These are phyloP conservation scores for Craspedostauros australis DNA, from an alignment of 108 stramenopile genomes.

Conservation along the genomic window DNA sequence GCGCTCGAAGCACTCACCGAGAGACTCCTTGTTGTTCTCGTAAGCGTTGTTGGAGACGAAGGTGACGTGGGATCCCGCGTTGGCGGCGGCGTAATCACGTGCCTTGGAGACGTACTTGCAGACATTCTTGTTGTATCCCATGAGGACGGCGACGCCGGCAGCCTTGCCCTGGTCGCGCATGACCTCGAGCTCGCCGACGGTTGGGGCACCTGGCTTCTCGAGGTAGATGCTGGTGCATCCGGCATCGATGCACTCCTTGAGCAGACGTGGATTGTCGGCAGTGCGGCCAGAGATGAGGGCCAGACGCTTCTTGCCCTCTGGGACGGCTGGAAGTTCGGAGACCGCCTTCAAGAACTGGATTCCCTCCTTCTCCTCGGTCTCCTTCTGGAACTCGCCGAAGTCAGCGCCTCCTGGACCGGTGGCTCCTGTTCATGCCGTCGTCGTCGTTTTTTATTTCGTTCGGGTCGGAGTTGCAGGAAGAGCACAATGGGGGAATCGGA, in stretches of 20 bases:
- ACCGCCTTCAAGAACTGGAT: slow-evolving; percentile 68
- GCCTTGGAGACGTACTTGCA: slow-evolving; percentile 89
- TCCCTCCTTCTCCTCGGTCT: slow-evolving; percentile 49
- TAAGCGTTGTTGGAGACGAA: slow-evolving; percentile 91
- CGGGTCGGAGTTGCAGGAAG: too few species aligned
- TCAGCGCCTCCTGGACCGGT: slow-evolving; percentile 77
- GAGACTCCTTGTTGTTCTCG: slow-evolving; percentile 77
- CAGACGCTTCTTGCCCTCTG: slow-evolving; percentile 68
- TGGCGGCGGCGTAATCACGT: slow-evolving; percentile 69
- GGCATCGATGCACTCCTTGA: slow-evolving; percentile 71
- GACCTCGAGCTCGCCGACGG: slow-evolving; percentile 68
- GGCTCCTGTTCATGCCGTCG: slow-evolving; percentile 48
- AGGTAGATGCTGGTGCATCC: slow-evolving; percentile 74
- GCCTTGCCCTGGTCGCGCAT: slow-evolving; percentile 70
- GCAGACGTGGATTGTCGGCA: slow-evolving; percentile 80
- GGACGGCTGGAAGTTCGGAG: slow-evolving; percentile 61
- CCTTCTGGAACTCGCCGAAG: slow-evolving; percentile 64
- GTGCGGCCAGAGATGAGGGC: slow-evolving; percentile 85
- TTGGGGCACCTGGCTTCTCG: slow-evolving; percentile 91
- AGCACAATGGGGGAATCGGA: too few species aligned
- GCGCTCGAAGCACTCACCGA: slow-evolving; percentile 92
- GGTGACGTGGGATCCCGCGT: slow-evolving; percentile 70
- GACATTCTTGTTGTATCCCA: slow-evolving; percentile 94
- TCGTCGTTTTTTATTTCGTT: too few species aligned
- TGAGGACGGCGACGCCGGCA: slow-evolving; percentile 74